Evolutionary conservation across 306 rosid species (phyloP).

Genomic region (Crotalaria pallida): DNA sequence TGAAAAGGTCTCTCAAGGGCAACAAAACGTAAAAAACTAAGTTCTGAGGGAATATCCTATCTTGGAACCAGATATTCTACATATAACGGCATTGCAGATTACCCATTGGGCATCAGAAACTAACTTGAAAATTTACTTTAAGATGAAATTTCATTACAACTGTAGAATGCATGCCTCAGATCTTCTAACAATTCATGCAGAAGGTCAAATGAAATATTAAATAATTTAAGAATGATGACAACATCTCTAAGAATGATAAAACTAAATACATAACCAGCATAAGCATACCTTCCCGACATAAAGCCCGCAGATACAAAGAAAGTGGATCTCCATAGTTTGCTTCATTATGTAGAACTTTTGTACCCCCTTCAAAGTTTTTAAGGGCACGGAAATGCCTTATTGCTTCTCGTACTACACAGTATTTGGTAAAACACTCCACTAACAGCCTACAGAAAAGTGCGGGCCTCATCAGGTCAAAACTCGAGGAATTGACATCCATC

Average conservation of each 20-base stretch:
- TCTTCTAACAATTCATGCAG: background rate
- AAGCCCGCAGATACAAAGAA: conserved; percentile 87
- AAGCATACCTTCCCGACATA: conserved; percentile 81
- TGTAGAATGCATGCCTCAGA: conserved; percentile 6
- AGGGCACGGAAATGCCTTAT: conserved; percentile 97
- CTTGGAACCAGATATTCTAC: conserved; percentile 8
- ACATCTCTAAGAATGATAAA: conserved; percentile 13
- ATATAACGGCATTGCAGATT: background rate
- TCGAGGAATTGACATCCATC: background rate
- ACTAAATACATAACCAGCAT: background rate
- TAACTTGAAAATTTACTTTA: background rate
- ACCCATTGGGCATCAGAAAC: background rate
- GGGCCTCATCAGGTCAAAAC: conserved; percentile 7
- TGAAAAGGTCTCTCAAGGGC: background rate
- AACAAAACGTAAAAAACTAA: conserved; percentile 19
- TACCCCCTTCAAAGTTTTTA: conserved; percentile 65
- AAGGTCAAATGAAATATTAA: conserved; percentile 2
- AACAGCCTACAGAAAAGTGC: conserved; percentile 58
- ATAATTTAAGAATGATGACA: conserved; percentile 4
- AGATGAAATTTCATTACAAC: background rate
- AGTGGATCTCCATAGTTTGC: conserved; percentile 93
- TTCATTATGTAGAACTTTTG: conserved; percentile 56
- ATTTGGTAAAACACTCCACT: conserved; percentile 96
- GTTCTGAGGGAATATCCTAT: background rate
- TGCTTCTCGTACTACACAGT: conserved; percentile 81